Percentiles rank a stretch among this genome's conserved stretches.
These are phyloP conservation scores for Aspergillus udagawae DNA, from an alignment of 2,329 filamentous ascomycete species.

Conservation along the genomic window DNA sequence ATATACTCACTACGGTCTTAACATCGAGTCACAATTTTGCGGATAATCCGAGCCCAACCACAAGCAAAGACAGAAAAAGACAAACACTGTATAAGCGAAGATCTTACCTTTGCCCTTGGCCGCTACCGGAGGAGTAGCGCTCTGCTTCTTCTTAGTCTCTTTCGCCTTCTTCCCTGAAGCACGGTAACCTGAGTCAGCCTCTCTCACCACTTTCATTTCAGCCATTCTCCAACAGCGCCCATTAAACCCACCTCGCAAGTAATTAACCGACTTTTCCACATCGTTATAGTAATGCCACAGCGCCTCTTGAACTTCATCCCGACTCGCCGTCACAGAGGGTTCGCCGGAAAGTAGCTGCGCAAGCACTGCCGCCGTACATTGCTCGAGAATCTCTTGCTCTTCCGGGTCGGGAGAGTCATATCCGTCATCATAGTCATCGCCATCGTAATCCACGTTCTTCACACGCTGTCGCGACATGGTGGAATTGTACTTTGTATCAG, in stretches of 20 bases:
- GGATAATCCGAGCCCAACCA: conserved; percentile 25
- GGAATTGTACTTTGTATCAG: neutral
- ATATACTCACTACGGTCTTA: conserved; percentile 11
- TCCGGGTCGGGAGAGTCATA: conserved; percentile 41
- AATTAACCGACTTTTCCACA: conserved; percentile 76
- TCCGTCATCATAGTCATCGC: conserved; percentile 40
- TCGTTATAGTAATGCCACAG: conserved; percentile 98
- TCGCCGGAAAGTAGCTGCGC: conserved; percentile 59
- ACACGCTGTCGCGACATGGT: conserved; percentile 45
- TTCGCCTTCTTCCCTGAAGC: conserved; percentile 33
- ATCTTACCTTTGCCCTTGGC: conserved; percentile 26
- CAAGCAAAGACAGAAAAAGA: conserved; percentile 2
- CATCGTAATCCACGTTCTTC: conserved; percentile 42
- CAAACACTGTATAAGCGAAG: conserved; percentile 8
- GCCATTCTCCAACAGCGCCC: neutral
- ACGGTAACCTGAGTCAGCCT: conserved; percentile 3
- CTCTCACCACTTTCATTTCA: neutral
- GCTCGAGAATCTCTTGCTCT: conserved; percentile 55
- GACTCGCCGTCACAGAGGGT: conserved; percentile 57
- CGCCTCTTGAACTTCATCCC: conserved; percentile 77
- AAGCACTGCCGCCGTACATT: conserved; percentile 64
- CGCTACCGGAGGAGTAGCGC: conserved; percentile 14
- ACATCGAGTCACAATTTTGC: neutral
- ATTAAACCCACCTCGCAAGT: conserved; percentile 60
- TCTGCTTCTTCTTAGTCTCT: conserved; percentile 31